Percentiles rank a stretch among this genome's conserved stretches.
Evolutionary conservation across 257 asterid species (phyloP).

Genomic region (Linderniella brevidens): DNA sequence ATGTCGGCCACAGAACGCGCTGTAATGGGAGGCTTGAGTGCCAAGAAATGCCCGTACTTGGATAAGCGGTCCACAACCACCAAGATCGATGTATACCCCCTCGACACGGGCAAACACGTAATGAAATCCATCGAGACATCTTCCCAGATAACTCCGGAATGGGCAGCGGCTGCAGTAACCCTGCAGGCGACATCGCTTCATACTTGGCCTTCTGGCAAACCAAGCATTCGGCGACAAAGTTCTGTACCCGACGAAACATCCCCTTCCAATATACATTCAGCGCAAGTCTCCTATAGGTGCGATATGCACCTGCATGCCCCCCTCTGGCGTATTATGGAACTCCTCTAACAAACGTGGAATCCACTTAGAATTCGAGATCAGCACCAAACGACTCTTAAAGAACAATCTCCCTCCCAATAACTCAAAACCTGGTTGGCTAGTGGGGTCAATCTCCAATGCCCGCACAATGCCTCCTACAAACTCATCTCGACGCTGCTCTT

Average conservation of each 20-base stretch:
- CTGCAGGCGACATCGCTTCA: no score
- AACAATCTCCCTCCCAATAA: no score
- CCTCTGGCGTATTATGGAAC: background rate
- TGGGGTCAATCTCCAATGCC: no score
- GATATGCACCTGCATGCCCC: background rate
- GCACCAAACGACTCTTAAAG: background rate
- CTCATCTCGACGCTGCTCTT: no score
- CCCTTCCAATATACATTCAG: background rate
- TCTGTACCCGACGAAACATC: background rate
- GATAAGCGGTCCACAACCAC: background rate
- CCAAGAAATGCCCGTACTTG: background rate
- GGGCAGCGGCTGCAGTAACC: background rate
- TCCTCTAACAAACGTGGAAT: background rate
- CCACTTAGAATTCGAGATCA: background rate
- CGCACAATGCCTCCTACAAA: no score
- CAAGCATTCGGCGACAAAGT: background rate
- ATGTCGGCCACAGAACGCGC: background rate
- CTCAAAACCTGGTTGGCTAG: no score
- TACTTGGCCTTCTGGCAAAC: background rate
- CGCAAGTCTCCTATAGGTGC: constrained; percentile 1
- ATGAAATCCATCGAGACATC: constrained; percentile 1
- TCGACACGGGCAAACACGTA: background rate
- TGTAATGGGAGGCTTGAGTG: background rate
- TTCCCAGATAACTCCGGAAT: background rate
- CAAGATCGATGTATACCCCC: background rate